These are phyloP conservation scores for Zygoascus biomembranicola DNA, from an alignment of 805 yeast genomes.

Conservation along the genomic window DNA sequence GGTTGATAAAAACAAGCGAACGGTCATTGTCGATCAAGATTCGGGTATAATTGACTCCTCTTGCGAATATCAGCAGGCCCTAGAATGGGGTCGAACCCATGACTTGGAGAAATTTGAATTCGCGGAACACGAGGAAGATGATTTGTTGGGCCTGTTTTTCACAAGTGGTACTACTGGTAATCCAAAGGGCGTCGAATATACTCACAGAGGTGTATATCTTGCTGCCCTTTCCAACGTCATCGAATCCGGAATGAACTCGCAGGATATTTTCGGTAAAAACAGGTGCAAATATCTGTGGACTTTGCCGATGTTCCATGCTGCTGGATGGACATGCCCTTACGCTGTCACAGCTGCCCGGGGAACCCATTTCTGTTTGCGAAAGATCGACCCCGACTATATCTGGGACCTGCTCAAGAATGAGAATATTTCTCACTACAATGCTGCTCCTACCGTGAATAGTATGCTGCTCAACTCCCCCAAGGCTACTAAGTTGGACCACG, in stretches of 20 bases:
- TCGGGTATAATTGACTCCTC: slow-evolving; percentile 4
- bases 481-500: slow-evolving; percentile 21
- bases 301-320: slow-evolving; percentile 32
- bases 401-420: slow-evolving; percentile 25
- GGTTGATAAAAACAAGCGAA: slow-evolving; percentile 5
- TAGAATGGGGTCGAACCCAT: slow-evolving; percentile 11
- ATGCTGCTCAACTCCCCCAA: slow-evolving; percentile 25
- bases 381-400: slow-evolving; percentile 26
- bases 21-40: slow-evolving; percentile 16
- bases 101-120: slow-evolving; percentile 19
- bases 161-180: slow-evolving; percentile 32
- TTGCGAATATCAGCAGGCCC: slow-evolving; percentile 13
- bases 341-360: slow-evolving; percentile 33
- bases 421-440: slow-evolving; percentile 27
- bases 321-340: slow-evolving; percentile 32
- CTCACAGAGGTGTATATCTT: slow-evolving; percentile 29
- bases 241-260: slow-evolving; percentile 26
- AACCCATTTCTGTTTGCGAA: slow-evolving; percentile 28
- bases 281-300: slow-evolving; percentile 31
- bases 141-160: slow-evolving; percentile 21
- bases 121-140: slow-evolving; percentile 19
- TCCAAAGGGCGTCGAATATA: slow-evolving; percentile 33
- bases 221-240: slow-evolving; percentile 25
- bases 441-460: slow-evolving; percentile 32
- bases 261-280: slow-evolving; percentile 18